These are phyloP conservation scores for Mycena rosella DNA, from an alignment of 768 basidiomycete genomes.

Conservation along the genomic window DNA sequence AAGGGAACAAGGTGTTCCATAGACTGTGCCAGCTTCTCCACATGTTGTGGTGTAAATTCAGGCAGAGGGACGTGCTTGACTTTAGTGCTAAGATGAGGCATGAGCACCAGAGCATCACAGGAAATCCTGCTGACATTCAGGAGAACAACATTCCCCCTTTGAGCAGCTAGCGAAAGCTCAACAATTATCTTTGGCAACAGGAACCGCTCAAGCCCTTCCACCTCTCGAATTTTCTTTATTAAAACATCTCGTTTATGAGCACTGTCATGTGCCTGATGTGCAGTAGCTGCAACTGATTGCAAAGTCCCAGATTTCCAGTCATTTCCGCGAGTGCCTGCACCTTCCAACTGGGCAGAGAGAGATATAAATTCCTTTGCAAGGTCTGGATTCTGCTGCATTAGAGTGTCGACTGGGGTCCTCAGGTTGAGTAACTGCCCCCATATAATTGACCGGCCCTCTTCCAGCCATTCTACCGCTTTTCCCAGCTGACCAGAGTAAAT, in stretches of 20 bases:
- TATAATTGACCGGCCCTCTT: conserved; percentile 37
- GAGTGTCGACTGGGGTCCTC: conserved; percentile 37
- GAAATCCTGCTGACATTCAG: conserved; percentile 29
- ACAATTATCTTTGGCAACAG: neutral
- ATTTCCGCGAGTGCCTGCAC: neutral
- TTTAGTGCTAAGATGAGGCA: conserved; percentile 3
- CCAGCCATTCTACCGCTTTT: conserved; percentile 12
- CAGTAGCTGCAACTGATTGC: neutral
- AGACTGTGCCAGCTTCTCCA: neutral
- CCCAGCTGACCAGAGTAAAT: neutral
- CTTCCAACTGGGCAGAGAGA: conserved; percentile 3
- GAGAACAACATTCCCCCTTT: neutral
- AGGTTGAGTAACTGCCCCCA: conserved; percentile 40
- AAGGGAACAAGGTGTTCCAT: neutral
- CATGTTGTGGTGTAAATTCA: neutral
- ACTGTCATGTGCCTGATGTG: neutral
- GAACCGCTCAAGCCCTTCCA: neutral
- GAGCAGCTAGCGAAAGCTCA: neutral
- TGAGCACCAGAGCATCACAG: conserved; percentile 53
- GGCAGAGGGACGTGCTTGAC: neutral
- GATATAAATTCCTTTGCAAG: conserved; percentile 34
- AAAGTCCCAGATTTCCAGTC: too few relatives aligned
- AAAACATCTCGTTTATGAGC: conserved; percentile 1
- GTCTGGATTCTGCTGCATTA: conserved; percentile 32
- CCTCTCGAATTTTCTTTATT: neutral